Evolutionary conservation across 129 eudicot genomes (phyloP), one percentile per base, ranked within the genome.

Genomic region (Helianthus tuberosus): DNA sequence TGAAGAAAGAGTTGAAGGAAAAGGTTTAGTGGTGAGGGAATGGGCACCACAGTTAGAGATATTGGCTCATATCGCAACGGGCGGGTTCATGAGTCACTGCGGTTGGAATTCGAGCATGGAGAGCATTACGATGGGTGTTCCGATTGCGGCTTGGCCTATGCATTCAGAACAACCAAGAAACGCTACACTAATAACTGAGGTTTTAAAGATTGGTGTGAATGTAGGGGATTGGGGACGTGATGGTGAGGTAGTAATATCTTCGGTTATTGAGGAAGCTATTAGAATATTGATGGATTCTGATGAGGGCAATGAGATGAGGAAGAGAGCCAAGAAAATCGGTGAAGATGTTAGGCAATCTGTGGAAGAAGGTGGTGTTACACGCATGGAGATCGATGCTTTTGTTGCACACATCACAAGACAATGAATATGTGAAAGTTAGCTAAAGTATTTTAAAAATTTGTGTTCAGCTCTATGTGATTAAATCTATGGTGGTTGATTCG

Each of bases 31-130:
- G 58, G 78, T 71, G 27, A 64, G 81, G 44, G 81, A 75, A 16
- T 81, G 81, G 84, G 84, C 80, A 5, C 84, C 80, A 5, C 85
- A 76, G n/a, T 4, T 65, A 25, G 85, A 76, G 11, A 52, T 81
- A 12, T 39, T 80, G 73, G 77, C 60, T 5, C 84, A 80, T 35
- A 52, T 11, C 11, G 66, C 85, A 5, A 80, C 79, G 1, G 84
- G 84, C 3, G 79, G 79, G 3, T 79, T 79, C 36, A 79, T 73
- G 75, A 79, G 79, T 38, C 79, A 79, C 1, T 79, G 87, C 13
- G 87, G 87, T 8, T 83, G 87, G 87, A 84, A 84, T 25, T 84
- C 88, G 51, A 41, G 82, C 25, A 67, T 84, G 74, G 82, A 84
- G 66, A 84, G 88, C 57, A 68, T 84, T 15, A 51, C 75, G 10